Evolutionary conservation across 139 green algal genomes (phyloP).

Genomic region (Auxenochlorella protothecoides): DNA sequence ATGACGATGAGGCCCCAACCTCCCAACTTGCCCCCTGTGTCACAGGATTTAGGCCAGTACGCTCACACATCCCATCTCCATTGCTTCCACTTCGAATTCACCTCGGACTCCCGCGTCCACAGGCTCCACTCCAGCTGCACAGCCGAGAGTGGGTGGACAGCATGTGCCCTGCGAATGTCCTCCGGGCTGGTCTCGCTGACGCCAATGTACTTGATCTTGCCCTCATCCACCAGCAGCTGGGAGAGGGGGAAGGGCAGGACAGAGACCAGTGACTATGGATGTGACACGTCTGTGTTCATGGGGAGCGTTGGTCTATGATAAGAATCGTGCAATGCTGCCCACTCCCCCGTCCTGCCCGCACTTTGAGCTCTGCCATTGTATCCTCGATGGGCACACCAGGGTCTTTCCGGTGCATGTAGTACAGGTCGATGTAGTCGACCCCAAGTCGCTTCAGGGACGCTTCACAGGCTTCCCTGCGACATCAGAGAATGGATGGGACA

Average conservation of each 20-base stretch:
- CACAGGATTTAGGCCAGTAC: no score
- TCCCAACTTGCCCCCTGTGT: no score
- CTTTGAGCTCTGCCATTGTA: conserved; percentile 44
- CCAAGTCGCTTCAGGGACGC: conserved; percentile 36
- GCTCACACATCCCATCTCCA: no score
- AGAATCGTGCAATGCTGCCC: neutral
- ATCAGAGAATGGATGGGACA: no score
- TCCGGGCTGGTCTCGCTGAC: conserved; percentile 44
- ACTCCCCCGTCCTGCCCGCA: neutral
- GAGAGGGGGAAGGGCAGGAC: neutral
- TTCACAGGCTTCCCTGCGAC: conserved; percentile 26
- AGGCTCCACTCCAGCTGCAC: conserved; percentile 62
- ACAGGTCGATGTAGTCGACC: conserved; percentile 41
- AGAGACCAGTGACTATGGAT: no score
- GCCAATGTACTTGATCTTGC: conserved; percentile 66
- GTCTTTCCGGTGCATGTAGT: conserved; percentile 37
- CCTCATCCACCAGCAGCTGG: conserved; percentile 41
- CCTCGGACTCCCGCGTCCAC: conserved; percentile 53
- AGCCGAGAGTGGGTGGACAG: conserved; percentile 49
- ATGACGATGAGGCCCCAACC: neutral
- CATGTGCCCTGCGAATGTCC: conserved; percentile 52
- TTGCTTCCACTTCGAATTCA: neutral
- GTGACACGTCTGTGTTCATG: no score
- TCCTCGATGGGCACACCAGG: conserved; percentile 43
- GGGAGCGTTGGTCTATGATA: no score